Evolutionary conservation across 2,329 filamentous ascomycete species (phyloP).

Genomic region (Scytalidium lignicola): DNA sequence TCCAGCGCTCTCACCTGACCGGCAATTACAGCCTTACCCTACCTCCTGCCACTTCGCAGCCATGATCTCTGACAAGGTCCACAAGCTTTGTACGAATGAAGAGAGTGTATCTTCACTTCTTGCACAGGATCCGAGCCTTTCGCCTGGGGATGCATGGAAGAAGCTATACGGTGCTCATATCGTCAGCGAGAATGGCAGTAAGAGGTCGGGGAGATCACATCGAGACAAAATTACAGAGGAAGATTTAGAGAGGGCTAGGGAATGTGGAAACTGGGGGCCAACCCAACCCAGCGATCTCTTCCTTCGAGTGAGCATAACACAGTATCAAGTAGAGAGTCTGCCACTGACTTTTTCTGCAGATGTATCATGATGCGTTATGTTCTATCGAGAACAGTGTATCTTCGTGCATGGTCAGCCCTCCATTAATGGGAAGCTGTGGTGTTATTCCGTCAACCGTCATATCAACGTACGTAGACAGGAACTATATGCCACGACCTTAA

Average conservation of each 20-base stretch:
- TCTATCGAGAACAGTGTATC: conserved; percentile 26
- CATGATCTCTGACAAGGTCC: conserved; percentile 41
- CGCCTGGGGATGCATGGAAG: conserved; percentile 50
- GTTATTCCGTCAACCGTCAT: conserved; percentile 65
- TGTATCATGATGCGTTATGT: conserved; percentile 23
- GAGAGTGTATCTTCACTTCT: conserved; percentile 55
- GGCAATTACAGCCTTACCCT: conserved; percentile 2
- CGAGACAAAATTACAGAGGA: conserved; percentile 24
- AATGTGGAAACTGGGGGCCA: conserved; percentile 64
- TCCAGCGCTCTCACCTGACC: neutral
- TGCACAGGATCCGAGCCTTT: conserved; percentile 45
- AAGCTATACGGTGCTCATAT: conserved; percentile 42
- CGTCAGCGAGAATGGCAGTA: conserved; percentile 15
- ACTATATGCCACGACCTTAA: neutral
- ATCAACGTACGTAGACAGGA: conserved; percentile 38
- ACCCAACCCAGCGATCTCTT: conserved; percentile 63
- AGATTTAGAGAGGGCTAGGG: conserved; percentile 46
- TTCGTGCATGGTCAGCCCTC: conserved; percentile 48
- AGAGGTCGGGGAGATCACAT: conserved; percentile 14
- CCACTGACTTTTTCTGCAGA: conserved; percentile 12
- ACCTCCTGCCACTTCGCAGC: conserved; percentile 9
- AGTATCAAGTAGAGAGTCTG: neutral
- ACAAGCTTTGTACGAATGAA: conserved; percentile 44
- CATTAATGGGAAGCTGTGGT: conserved; percentile 56
- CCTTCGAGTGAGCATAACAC: conserved; percentile 40